phyloP scores from a whole-genome alignment of 352 stramenopile genomes.

The Pythium guiyangense region DNA sequence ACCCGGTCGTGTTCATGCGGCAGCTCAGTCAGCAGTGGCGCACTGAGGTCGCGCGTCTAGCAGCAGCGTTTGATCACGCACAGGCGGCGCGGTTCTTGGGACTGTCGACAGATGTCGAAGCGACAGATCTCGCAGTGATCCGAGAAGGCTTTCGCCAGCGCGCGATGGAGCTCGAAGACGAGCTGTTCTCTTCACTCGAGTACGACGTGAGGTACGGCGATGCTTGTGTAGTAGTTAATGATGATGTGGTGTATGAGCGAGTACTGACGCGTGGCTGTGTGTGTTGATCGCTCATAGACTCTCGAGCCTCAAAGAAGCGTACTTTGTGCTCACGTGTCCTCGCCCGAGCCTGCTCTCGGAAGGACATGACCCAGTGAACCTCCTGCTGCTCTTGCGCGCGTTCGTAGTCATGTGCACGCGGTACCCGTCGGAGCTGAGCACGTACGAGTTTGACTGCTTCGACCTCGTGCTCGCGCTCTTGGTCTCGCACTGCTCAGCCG shows the following conservation, averaged over 20 bases:
- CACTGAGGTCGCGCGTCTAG: constrained; percentile 42
- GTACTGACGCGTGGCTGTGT: too few species aligned
- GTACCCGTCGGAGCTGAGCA: constrained; percentile 40
- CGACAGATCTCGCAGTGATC: constrained; percentile 22
- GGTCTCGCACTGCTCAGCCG: constrained; percentile 50
- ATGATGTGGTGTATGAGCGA: background rate
- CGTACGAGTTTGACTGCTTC: constrained; percentile 70
- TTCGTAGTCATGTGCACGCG: constrained; percentile 65
- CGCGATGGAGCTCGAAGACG: constrained; percentile 28
- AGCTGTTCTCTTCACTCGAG: constrained; percentile 19
- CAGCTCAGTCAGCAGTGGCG: constrained; percentile 80
- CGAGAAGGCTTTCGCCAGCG: constrained; percentile 56
- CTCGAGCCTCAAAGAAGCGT: constrained; percentile 48
- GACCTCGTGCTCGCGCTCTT: constrained; percentile 56
- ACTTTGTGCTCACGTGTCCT: constrained; percentile 61
- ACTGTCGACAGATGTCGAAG: constrained; percentile 9
- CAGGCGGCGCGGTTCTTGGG: constrained; percentile 45
- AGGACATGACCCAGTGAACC: constrained; percentile 67
- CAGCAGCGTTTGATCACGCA: constrained; percentile 20
- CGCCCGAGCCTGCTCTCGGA: constrained; percentile 56
- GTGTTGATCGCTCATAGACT: constrained; percentile 16
- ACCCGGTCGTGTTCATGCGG: constrained; percentile 87
- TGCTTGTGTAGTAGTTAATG: background rate
- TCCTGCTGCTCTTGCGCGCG: constrained; percentile 61
- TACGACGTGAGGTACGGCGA: constrained; percentile 37